Evolutionary conservation across 2,329 filamentous ascomycete genomes (phyloP), one percentile per base, ranked within the genome.

Genomic region (Calycina herbarum): DNA sequence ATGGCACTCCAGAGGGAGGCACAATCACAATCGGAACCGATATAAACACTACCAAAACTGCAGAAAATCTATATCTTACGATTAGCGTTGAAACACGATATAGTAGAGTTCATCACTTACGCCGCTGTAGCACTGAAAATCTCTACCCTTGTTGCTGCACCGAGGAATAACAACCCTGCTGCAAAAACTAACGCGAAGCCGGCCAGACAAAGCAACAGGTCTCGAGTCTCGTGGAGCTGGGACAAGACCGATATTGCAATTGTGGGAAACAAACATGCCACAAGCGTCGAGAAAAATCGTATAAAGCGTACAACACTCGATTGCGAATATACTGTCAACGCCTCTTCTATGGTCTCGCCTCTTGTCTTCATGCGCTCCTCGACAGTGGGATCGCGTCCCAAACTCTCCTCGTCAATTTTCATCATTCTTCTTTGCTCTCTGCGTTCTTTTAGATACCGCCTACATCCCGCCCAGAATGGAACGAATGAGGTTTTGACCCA

Each of bases 41-140:
- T 31, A 62, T 62, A 51, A 62, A 62, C 7, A 62, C 60, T 15
- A 62, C 60, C 15, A 62, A 10, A 27, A 62, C 60, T 5, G 60
- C 60, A 7, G 60, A 62, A 29, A 62, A 62, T 15, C 59, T 61
- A 35, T 6, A n/a, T 11, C 24, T 17, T 35, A 11, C n/a, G 0
- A n/a, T 48, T 20, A 48, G 45, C 45, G 8, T 5, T 10, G 8
- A 20, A 24, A 48, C 5, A 38, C 5, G 10, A 38, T 11, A 8
- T 5, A 11, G 35, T 7, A 10, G 10, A 8, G 2, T 2, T 5
- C 2, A 7, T 5, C 35, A 38, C 35, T 38, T 7, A 61, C 62
- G 62, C 62, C 35, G 65, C 65, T 45, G 65, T 64, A n/a, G 65
- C 65, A 31, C 57, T 58, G 38, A 67, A 67, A n/a, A 67, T 64